A percentile compares a stretch with the other conserved stretches of the same genome.
phyloP scores from a whole-genome alignment of 352 stramenopile species.

The Globisporangium nunn region DNA sequence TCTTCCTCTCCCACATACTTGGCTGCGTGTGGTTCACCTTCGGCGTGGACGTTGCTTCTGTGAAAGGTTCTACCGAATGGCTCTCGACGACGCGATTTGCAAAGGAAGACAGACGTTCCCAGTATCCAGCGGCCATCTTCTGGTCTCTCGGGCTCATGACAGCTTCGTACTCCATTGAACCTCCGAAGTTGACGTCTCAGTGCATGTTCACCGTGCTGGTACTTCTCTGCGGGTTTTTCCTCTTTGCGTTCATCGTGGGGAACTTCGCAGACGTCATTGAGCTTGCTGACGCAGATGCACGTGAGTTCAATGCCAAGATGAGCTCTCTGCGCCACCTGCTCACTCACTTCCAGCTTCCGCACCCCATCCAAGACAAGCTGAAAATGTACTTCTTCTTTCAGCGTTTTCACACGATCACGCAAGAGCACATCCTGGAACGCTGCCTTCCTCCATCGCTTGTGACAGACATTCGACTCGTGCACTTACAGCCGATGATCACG shows the following conservation, averaged over 20 bases:
- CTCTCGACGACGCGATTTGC: conserved; percentile 9
- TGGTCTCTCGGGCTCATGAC: conserved; percentile 39
- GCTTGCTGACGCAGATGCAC: conserved; percentile 33
- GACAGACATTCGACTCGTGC: conserved; percentile 38
- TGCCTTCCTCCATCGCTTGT: conserved; percentile 39
- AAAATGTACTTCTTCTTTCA: conserved; percentile 45
- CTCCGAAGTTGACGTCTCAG: conserved; percentile 20
- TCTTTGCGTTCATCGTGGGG: conserved; percentile 34
- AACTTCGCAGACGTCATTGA: conserved; percentile 39
- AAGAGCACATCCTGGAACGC: conserved; percentile 32
- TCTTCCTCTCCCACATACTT: conserved; percentile 38
- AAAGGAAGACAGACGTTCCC: not conserved
- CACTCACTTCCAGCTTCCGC: conserved; percentile 28
- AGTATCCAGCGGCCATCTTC: conserved; percentile 28
- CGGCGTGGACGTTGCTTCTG: conserved; percentile 12
- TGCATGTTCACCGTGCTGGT: conserved; percentile 29
- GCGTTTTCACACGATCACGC: conserved; percentile 44
- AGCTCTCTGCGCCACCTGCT: conserved; percentile 30
- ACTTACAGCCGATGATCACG: conserved; percentile 41
- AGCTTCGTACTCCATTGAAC: conserved; percentile 22
- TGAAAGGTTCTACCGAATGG: conserved; percentile 17
- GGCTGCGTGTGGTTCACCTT: conserved; percentile 49
- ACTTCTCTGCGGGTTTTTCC: conserved; percentile 29
- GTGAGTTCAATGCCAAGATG: conserved; percentile 35
- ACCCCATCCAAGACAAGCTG: conserved; percentile 21